phyloP scores from a whole-genome alignment of 805 yeast genomes.

The Lachancea mirantina region DNA sequence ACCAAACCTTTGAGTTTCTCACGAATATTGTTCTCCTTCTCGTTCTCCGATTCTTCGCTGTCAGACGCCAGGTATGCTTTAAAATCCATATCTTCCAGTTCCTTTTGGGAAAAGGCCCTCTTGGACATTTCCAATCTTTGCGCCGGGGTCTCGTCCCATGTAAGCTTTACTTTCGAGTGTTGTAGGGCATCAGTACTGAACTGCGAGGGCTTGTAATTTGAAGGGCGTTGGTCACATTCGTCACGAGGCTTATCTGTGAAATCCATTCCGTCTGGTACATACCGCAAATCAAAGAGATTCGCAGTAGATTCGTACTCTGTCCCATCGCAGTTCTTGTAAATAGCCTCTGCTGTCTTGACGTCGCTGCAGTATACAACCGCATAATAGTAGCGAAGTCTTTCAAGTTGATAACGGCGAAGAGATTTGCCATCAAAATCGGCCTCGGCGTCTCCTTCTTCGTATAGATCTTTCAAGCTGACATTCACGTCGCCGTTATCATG shows the following conservation, averaged over 20 bases:
- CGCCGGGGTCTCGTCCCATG: conserved; percentile 98
- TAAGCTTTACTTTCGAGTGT: conserved; percentile 89
- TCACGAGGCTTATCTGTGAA: conserved; percentile 78
- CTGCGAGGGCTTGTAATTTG: conserved; percentile 65
- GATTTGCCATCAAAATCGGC: conserved; percentile 79
- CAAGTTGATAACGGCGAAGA: conserved; percentile 84
- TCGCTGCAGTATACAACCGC: conserved; percentile 84
- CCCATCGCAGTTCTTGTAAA: conserved; percentile 87
- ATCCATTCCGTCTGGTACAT: conserved; percentile 86
- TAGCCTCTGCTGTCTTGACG: conserved; percentile 58
- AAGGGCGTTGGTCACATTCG: conserved; percentile 61
- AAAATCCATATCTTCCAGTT: conserved; percentile 84
- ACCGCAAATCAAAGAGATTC: conserved; percentile 85
- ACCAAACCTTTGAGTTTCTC: conserved; percentile 58
- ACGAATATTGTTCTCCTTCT: conserved; percentile 33
- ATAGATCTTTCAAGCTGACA: conserved; percentile 59
- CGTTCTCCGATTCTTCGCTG: conserved; percentile 49
- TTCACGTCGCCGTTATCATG: conserved; percentile 48
- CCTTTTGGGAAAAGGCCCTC: conserved; percentile 80
- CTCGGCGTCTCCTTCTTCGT: conserved; percentile 75
- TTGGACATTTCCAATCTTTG: conserved; percentile 73
- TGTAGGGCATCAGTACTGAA: conserved; percentile 94
- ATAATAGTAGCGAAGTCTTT: conserved; percentile 85
- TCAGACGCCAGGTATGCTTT: conserved; percentile 86
- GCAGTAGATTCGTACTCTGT: conserved; percentile 95